These are phyloP conservation scores for Cajanus cajan DNA, from an alignment of 306 rosid genomes.

Conservation along the genomic window DNA sequence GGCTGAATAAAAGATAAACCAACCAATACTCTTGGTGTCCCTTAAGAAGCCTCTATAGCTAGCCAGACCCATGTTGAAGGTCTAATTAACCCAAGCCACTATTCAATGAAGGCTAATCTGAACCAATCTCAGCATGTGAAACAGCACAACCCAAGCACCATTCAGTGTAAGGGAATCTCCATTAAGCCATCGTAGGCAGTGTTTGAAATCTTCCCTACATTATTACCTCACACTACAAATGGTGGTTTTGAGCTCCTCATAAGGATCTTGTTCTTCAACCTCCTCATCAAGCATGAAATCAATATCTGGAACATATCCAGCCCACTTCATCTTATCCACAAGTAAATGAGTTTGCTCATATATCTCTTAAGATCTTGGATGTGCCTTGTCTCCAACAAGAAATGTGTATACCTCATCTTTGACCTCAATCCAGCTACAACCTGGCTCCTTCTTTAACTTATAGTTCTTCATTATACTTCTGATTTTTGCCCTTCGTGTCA, in stretches of 20 bases:
- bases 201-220: slow-evolving; percentile 2
- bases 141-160: neutral
- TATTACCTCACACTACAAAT: slow-evolving; percentile 10
- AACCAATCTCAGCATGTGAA: slow-evolving; percentile 5
- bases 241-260: slow-evolving; percentile 14
- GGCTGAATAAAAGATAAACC: neutral
- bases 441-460: slow-evolving; percentile 78
- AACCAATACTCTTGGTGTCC: neutral
- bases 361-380: slow-evolving; percentile 68
- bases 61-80: neutral
- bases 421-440: slow-evolving; percentile 95
- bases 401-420: slow-evolving; percentile 74
- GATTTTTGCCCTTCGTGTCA: slow-evolving; percentile 48
- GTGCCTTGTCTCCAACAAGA: slow-evolving; percentile 84
- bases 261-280: slow-evolving; percentile 42
- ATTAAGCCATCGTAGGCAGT: neutral
- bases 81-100: neutral
- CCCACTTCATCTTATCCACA: slow-evolving; percentile 65
- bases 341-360: slow-evolving; percentile 59
- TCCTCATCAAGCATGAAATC: slow-evolving; percentile 47
- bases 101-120: neutral
- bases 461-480: slow-evolving; percentile 66
- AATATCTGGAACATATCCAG: slow-evolving; percentile 45
- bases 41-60: neutral
- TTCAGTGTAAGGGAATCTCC: neutral